These are phyloP conservation scores for Rhodotorula taiwanensis DNA, from an alignment of 768 basidiomycete species.

Conservation along the genomic window DNA sequence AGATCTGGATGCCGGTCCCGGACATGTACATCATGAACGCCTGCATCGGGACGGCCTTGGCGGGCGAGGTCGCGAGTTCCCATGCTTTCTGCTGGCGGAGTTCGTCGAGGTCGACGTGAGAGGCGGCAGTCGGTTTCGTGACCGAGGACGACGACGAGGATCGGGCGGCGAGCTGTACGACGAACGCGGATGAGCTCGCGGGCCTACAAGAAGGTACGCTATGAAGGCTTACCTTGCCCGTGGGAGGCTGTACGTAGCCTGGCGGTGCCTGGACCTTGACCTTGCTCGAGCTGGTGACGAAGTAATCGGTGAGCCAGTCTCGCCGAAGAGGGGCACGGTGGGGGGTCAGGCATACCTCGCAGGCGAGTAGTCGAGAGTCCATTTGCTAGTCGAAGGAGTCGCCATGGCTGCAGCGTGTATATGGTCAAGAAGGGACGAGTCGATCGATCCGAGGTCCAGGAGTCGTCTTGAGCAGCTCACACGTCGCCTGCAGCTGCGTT, in stretches of 20 bases:
- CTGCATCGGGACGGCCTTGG: slow-evolving; percentile 42
- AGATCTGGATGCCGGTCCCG: slow-evolving; percentile 41
- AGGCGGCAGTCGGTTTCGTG: too few relatives aligned
- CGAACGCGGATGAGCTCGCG: too few relatives aligned
- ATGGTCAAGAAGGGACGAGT: too few relatives aligned
- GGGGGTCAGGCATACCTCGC: neutral
- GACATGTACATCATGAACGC: slow-evolving; percentile 44
- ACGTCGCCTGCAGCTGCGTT: too few relatives aligned
- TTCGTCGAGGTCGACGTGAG: slow-evolving; percentile 16
- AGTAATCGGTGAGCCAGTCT: neutral
- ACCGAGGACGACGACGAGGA: too few relatives aligned
- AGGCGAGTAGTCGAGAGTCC: slow-evolving; percentile 19
- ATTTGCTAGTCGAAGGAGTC: slow-evolving; percentile 5
- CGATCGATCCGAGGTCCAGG: too few relatives aligned
- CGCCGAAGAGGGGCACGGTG: neutral
- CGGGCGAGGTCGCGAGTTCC: slow-evolving; percentile 39
- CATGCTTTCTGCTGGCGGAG: slow-evolving; percentile 35
- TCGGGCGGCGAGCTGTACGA: too few relatives aligned
- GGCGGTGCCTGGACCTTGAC: slow-evolving; percentile 19
- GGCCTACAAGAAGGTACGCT: too few relatives aligned
- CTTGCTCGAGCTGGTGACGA: neutral
- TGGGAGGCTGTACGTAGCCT: too few relatives aligned
- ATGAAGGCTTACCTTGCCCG: too few relatives aligned
- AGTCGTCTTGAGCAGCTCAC: too few relatives aligned
- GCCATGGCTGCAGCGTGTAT: too few relatives aligned